Base-by-base conservation (phyloP, 352 stramenopile species). In the Phytophthora uliginosa region DNA sequence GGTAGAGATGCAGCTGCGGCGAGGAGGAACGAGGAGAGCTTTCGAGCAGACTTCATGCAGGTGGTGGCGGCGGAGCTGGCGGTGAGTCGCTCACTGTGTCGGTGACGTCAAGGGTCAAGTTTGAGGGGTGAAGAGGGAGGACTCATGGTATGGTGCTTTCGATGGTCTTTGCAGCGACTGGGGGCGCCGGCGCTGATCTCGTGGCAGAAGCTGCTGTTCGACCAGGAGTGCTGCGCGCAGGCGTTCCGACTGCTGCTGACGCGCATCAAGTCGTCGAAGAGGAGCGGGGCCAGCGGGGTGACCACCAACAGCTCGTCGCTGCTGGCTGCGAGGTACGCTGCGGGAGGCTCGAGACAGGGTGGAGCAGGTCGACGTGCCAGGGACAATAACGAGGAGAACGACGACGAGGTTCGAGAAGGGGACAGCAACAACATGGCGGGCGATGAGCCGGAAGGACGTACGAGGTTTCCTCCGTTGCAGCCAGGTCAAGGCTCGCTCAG, bases 201-300 rank as follows among this genome's bases (percentile, higher is more conserved):
- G 13, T 92, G 85, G 85, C 85, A 90, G 42, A 88, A 86, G 57
- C 68, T 92, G 22, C 66, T 92, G 15, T 92, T 88, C 61, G 85
- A 90, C 60, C 82, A 82, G 15, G 85, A 90, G n/a, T 92, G 85
- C 56, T 90, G 81, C 26, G 69, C 67, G 0, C 81, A 90, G 57
- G 82, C 85, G 22, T 87, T 90, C 55, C 81, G 83, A 3, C 56
- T 92, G 20, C 63, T 92, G 45, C 69, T 92, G 10, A 92, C 85
- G 3, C 71, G 77, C 17, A 87, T 90, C 66, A 92, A 92, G 62
- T 92, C 84, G 18, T 81, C 77, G 3, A 61, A 70, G 18, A 71
- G 73, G 15, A 71, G 67, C 56, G 62, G 38, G 8, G 56, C 56
- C 20, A 70, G 72, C 50, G 68, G 31, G 2, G 70, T 76, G 13